Evolutionary conservation across 441 rosid species (phyloP).

Genomic region (Adansonia grandidieri): DNA sequence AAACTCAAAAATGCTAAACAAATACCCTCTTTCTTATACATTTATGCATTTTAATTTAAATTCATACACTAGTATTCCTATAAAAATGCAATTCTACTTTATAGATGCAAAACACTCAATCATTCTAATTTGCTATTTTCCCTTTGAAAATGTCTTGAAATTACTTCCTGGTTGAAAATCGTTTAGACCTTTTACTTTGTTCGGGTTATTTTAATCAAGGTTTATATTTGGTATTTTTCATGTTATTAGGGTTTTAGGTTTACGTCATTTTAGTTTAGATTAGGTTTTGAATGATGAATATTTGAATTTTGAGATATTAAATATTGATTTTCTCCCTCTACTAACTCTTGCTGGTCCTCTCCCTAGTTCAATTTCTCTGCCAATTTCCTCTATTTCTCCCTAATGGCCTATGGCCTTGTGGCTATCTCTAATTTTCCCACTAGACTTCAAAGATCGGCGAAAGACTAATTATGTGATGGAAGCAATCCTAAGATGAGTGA

Average conservation of each 20-base stretch:
- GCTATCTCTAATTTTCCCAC: slow-evolving; percentile 8
- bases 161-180: neutral
- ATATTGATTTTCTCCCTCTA: neutral
- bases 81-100: neutral
- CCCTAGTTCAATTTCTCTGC: neutral
- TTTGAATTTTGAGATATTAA: neutral
- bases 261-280: neutral
- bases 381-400: neutral
- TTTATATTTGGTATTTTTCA: neutral
- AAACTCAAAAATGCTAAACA: slow-evolving; percentile 18
- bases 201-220: neutral
- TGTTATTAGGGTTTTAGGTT: slow-evolving; percentile 9
- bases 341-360: neutral
- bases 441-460: neutral
- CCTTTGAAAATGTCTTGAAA: neutral
- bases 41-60: slow-evolving; percentile 16
- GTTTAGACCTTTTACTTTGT: neutral
- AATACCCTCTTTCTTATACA: slow-evolving; percentile 1
- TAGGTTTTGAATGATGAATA: slow-evolving; percentile 10
- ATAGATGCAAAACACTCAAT: neutral
- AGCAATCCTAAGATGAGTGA: neutral
- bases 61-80: neutral
- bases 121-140: neutral
- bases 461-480: neutral
- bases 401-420: neutral